Evolutionary conservation across 305 asterid genomes (phyloP).

Genomic region (Fraxinus greggii): DNA sequence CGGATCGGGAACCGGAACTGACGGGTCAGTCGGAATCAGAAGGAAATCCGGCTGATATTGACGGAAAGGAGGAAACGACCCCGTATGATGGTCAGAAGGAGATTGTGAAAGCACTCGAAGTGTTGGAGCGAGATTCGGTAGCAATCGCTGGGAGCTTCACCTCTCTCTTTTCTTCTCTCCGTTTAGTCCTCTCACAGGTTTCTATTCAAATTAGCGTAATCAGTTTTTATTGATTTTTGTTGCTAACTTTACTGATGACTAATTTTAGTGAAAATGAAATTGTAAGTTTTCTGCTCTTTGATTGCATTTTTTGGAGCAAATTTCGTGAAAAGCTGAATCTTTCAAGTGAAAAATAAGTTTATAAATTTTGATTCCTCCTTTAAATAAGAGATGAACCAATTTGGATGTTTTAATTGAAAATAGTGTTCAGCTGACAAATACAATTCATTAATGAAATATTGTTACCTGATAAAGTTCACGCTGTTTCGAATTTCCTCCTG

Average conservation of each 20-base stretch:
- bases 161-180: constrained; percentile 76
- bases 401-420: not conserved
- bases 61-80: constrained; percentile 27
- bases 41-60: constrained; percentile 4
- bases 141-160: constrained; percentile 82
- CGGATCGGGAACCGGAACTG: constrained; percentile 14
- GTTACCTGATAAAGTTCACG: not conserved
- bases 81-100: constrained; percentile 46
- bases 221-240: not conserved
- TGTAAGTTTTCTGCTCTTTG: not conserved
- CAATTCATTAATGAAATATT: not conserved
- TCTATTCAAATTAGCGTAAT: not conserved
- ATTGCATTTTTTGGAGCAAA: not conserved
- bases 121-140: constrained; percentile 77
- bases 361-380: not conserved
- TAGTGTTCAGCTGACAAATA: not conserved
- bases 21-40: constrained; percentile 5
- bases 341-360: not conserved
- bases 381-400: not conserved
- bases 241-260: not conserved
- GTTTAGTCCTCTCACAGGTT: constrained; percentile 74
- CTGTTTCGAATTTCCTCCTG: not conserved
- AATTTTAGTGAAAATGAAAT: not conserved
- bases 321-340: not conserved
- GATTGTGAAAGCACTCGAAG: constrained; percentile 65